Evolutionary conservation across 768 basidiomycete genomes (phyloP).

Genomic region (Lanmaoa pseudosensibilis): DNA sequence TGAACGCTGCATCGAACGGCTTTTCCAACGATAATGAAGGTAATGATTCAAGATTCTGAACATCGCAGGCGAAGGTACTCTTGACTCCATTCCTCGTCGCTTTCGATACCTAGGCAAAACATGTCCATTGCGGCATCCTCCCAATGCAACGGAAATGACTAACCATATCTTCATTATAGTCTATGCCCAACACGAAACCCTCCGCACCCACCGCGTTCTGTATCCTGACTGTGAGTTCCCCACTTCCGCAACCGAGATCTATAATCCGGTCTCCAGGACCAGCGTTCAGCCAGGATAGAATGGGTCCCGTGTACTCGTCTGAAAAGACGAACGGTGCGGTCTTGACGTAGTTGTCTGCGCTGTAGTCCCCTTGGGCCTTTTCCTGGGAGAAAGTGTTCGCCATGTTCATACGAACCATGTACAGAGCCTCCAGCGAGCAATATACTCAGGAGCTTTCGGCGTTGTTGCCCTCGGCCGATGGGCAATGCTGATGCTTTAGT

Average conservation of each 20-base stretch:
- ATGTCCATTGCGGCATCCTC: background rate
- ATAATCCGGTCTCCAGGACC: slow-evolving; percentile 67
- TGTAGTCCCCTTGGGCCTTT: slow-evolving; percentile 45
- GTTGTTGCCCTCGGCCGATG: slow-evolving; percentile 23
- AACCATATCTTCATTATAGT: slow-evolving; percentile 74
- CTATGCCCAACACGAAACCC: slow-evolving; percentile 67
- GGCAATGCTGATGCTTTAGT: background rate
- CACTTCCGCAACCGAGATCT: slow-evolving; percentile 83
- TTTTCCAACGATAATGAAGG: slow-evolving; percentile 29
- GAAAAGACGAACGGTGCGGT: slow-evolving; percentile 72
- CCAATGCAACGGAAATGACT: slow-evolving; percentile 15
- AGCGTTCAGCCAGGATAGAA: slow-evolving; percentile 62
- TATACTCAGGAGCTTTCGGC: slow-evolving; percentile 18
- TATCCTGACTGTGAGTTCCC: slow-evolving; percentile 67
- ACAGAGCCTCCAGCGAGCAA: background rate
- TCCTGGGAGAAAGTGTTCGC: background rate
- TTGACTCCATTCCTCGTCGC: slow-evolving; percentile 48
- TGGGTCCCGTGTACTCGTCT: slow-evolving; percentile 44
- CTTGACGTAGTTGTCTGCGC: slow-evolving; percentile 58
- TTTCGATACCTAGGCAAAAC: slow-evolving; percentile 47
- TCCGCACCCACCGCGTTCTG: slow-evolving; percentile 48
- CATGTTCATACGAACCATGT: slow-evolving; percentile 6
- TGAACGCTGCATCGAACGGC: slow-evolving; percentile 74
- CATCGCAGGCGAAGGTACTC: slow-evolving; percentile 52
- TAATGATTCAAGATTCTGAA: slow-evolving; percentile 46